These are phyloP conservation scores for Phytophthora pinifolia DNA, from an alignment of 352 stramenopile genomes.

Conservation along the genomic window DNA sequence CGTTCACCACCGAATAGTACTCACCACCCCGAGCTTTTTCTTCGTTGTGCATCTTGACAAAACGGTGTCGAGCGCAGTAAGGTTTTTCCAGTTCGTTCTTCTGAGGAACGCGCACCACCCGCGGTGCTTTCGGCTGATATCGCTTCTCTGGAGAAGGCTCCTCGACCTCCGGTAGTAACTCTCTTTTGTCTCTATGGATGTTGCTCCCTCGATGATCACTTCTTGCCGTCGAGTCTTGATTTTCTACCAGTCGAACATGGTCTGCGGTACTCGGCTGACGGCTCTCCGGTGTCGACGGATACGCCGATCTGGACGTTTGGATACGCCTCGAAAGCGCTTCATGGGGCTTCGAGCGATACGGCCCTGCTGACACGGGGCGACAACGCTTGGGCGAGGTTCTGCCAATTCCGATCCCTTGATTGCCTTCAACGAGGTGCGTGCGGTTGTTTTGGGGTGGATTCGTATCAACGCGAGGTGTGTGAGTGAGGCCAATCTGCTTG, in stretches of 20 bases:
- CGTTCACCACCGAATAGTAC: conserved; percentile 84
- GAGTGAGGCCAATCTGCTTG: conserved; percentile 33
- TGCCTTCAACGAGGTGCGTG: conserved; percentile 20
- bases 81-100: conserved; percentile 67
- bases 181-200: conserved; percentile 9
- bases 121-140: conserved; percentile 18
- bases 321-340: conserved; percentile 33
- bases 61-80: conserved; percentile 67
- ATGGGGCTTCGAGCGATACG: conserved; percentile 43
- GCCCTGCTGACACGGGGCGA: conserved; percentile 61
- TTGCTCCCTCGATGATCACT: conserved; percentile 6
- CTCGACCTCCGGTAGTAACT: conserved; percentile 19
- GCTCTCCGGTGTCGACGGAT: conserved; percentile 26
- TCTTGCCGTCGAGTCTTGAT: conserved; percentile 8
- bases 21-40: conserved; percentile 23
- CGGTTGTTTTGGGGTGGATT: conserved; percentile 10
- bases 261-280: not conserved
- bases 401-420: conserved; percentile 33
- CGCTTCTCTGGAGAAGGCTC: conserved; percentile 5
- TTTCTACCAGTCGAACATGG: conserved; percentile 1
- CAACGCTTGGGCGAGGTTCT: conserved; percentile 65
- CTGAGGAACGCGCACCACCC: conserved; percentile 56
- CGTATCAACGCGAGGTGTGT: conserved; percentile 9
- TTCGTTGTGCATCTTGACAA: conserved; percentile 47
- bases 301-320: conserved; percentile 57